These are phyloP conservation scores for Fusarium equiseti DNA, from an alignment of 2,329 filamentous ascomycete species.

Conservation along the genomic window DNA sequence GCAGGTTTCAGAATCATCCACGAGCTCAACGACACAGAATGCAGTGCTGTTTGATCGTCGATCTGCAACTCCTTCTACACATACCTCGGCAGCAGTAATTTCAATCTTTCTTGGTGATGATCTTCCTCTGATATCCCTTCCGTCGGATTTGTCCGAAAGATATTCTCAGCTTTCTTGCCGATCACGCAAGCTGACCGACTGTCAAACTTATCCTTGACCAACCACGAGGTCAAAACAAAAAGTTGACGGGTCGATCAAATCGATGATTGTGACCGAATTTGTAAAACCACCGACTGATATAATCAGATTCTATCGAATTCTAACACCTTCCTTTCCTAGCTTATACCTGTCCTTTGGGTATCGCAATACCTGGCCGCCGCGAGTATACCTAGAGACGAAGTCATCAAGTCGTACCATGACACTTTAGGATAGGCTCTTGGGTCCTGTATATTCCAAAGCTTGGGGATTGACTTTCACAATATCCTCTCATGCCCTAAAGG, in stretches of 20 bases:
- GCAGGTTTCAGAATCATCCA: not conserved
- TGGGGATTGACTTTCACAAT: not conserved
- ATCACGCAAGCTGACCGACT: slow-evolving; percentile 2
- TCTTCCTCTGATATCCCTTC: not conserved
- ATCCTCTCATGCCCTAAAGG: not conserved
- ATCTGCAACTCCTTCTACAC: not conserved
- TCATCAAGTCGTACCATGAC: not conserved
- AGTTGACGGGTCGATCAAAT: not conserved
- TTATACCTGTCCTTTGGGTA: not conserved
- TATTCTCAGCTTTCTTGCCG: not conserved
- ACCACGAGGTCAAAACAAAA: not conserved
- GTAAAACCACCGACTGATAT: not conserved
- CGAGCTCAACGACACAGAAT: slow-evolving; percentile 18
- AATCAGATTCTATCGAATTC: not conserved
- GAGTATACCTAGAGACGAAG: not conserved
- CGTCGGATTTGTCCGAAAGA: slow-evolving; percentile 17
- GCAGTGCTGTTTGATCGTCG: slow-evolving; percentile 12
- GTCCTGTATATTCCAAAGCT: not conserved
- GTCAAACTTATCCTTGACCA: slow-evolving; percentile 18
- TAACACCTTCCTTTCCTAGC: not conserved
- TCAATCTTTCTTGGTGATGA: not conserved
- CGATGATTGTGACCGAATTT: not conserved
- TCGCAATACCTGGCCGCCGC: not conserved
- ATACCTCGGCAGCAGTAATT: not conserved
- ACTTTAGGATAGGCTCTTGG: not conserved